These are phyloP conservation scores for Erythrophleum fordii DNA, from an alignment of 306 rosid genomes.

Conservation along the genomic window DNA sequence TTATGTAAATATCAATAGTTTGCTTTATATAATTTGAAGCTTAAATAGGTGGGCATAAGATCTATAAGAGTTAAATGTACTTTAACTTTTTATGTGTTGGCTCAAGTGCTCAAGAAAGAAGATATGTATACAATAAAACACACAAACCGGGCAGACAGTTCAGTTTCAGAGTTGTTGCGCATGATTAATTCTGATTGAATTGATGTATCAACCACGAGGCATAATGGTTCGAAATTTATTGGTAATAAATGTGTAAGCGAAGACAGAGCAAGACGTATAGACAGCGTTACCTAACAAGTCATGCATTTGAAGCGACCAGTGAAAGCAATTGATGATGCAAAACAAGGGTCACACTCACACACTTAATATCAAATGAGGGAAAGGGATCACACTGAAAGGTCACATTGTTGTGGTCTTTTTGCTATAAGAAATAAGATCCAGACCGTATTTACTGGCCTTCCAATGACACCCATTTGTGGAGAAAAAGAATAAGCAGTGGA, in stretches of 20 bases:
- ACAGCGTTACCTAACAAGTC: background rate
- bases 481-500: background rate
- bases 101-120: too few relatives aligned
- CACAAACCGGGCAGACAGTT: too few relatives aligned
- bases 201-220: background rate
- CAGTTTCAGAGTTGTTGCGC: background rate
- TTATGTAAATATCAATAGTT: too few relatives aligned
- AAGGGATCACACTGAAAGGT: background rate
- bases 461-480: background rate
- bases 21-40: too few relatives aligned
- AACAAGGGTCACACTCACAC: background rate
- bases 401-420: background rate
- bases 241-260: conserved; percentile 11
- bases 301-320: background rate
- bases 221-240: background rate
- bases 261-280: background rate
- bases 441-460: background rate
- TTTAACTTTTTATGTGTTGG: too few relatives aligned
- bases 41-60: too few relatives aligned
- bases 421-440: background rate
- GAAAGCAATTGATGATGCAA: background rate
- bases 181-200: background rate
- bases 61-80: too few relatives aligned
- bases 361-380: background rate
- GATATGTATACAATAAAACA: too few relatives aligned